Conservation (phyloP, 305 asterid genomes). For the Rubia tinctorum region DNA sequence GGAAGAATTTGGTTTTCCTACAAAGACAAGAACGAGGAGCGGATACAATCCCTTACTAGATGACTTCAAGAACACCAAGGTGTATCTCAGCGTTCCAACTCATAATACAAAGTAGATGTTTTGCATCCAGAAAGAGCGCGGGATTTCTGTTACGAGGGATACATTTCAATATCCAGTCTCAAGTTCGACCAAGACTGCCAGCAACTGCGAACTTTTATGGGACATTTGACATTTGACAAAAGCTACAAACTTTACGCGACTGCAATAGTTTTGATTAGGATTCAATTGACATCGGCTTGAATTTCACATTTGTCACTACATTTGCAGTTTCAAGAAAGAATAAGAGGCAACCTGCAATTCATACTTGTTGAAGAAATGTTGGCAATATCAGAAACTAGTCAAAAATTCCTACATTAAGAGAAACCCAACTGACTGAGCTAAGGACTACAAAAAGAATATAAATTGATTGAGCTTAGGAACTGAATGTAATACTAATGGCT, state of each 20-base stretch:
- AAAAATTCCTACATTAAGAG: neutral
- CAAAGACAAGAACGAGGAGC: constrained; percentile 87
- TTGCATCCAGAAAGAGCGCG: neutral
- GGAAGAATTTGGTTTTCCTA: constrained; percentile 96
- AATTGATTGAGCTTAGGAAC: neutral
- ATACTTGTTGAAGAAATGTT: neutral
- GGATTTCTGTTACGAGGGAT: neutral
- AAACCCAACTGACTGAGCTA: neutral
- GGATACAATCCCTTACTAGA: constrained; percentile 98
- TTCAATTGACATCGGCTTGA: neutral
- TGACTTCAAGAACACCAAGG: constrained; percentile 93
- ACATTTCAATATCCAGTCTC: neutral
- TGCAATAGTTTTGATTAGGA: neutral
- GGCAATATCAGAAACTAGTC: too few relatives aligned
- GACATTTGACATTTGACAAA: too few relatives aligned
- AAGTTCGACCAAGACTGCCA: neutral
- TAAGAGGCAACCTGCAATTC: neutral
- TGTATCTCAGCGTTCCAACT: constrained; percentile 93
- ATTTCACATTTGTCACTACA: neutral
- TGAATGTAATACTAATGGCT: neutral
- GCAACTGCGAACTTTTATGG: too few relatives aligned
- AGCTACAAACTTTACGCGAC: neutral
- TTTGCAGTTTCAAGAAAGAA: neutral
- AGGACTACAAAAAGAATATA: neutral
- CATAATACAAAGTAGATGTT: constrained; percentile 64